Evolutionary conservation across 305 asterid species (phyloP), one percentile per base, ranked within the genome.

Genomic region (Nicotiana rustica): DNA sequence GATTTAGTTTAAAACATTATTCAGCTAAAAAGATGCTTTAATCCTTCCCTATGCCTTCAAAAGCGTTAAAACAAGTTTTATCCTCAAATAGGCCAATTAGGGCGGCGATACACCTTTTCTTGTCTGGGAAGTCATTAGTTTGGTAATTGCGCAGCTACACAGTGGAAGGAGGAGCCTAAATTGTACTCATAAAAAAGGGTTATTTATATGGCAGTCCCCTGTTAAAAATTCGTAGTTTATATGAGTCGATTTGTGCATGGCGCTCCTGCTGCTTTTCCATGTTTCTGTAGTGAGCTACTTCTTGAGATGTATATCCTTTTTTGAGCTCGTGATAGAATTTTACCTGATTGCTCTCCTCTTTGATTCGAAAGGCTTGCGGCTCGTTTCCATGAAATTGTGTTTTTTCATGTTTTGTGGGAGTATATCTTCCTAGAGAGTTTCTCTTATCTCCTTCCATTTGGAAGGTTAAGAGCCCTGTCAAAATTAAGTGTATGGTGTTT

Each of bases 331-430:
- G 78, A 47, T 71, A 21, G 31, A 47, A 71, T 47, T 71, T 71
- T 18, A 71, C 21, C 61, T 71, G 79, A 71, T 47, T 47, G 79
- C 61, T 71, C 62, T 47, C 79, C 62, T 71, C 35, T 71, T 47
- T 36, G 62, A 10, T 44, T 3, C 2, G 13, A 14, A 71, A 60
- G 6, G 41, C 52, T 71, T 13, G 61, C 7, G 12, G 79, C 1
- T 0, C 79, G 14, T 71, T 71, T 71, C 79, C 61, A 21, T 47
- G 61, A 12, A 13, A 13, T 47, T 71, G 41, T 71, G 35, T 8
- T 13, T 71, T 71, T 71, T 5, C 33, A 19, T 71, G 38, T 47
- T 21, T 47, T 6, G 14, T 21, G 61, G n/a, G 21, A 19, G 60
- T 71, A 61, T 2, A 9, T 71, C 78, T 21, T 71, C 61, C 38